Percentiles rank a stretch among this genome's conserved stretches.
Conservation (phyloP, 441 rosid genomes). For the Gossypium davidsonii region DNA sequence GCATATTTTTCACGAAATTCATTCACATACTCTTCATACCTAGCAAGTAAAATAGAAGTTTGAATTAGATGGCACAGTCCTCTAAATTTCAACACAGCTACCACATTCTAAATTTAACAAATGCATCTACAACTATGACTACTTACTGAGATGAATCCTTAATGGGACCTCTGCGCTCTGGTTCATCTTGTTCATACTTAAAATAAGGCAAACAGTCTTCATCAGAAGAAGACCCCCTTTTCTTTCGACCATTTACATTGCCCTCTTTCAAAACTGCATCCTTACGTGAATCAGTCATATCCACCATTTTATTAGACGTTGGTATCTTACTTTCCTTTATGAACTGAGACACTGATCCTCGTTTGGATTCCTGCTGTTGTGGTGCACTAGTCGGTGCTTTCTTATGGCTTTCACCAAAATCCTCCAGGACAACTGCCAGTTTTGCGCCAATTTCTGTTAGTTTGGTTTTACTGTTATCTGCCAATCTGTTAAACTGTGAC, state of each 20-base stretch:
- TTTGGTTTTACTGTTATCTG: constrained; percentile 47
- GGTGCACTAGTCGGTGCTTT: constrained; percentile 34
- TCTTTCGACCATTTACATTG: constrained; percentile 41
- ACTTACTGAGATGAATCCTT: constrained; percentile 80
- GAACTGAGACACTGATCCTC: constrained; percentile 37
- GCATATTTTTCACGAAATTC: constrained; percentile 80
- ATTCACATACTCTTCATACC: constrained; percentile 76
- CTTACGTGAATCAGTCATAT: constrained; percentile 40
- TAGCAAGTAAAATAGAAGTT: constrained; percentile 19
- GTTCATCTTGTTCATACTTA: constrained; percentile 73
- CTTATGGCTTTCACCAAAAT: constrained; percentile 64
- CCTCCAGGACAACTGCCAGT: constrained; percentile 48
- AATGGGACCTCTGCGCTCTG: constrained; percentile 77
- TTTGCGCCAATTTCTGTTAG: constrained; percentile 41
- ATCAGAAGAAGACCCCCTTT: constrained; percentile 49
- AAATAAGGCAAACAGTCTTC: constrained; percentile 58
- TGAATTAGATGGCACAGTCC: constrained; percentile 15
- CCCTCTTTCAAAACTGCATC: constrained; percentile 34
- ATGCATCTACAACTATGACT: constrained; percentile 9
- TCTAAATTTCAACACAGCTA: background rate
- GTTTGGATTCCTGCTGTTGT: constrained; percentile 46
- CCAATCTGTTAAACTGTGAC: constrained; percentile 36
- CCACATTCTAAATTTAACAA: background rate
- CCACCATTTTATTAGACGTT: constrained; percentile 25
- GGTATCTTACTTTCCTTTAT: constrained; percentile 49